Evolutionary conservation across 1,139 yeast species (phyloP).

Genomic region (Wickerhamomyces sp.): DNA sequence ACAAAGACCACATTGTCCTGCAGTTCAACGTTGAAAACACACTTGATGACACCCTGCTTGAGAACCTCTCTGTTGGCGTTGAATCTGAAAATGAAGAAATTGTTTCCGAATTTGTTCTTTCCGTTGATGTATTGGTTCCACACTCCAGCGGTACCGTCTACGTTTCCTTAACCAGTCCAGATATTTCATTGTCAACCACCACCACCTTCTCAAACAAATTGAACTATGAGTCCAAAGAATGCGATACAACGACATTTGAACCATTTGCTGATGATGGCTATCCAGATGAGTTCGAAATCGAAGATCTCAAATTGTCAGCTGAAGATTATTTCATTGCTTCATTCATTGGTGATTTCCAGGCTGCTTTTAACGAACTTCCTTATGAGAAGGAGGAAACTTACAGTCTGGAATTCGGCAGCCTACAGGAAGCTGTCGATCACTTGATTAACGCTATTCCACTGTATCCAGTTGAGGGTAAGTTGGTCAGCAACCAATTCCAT

Average conservation of each 20-base stretch:
- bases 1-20: conserved; percentile 68
- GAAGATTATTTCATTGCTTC: conserved; percentile 83
- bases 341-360: conserved; percentile 72
- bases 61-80: conserved; percentile 70
- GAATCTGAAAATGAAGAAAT: conserved; percentile 58
- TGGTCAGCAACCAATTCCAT: conserved; percentile 60
- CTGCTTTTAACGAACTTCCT: conserved; percentile 68
- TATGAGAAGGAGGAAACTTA: conserved; percentile 58
- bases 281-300: conserved; percentile 91
- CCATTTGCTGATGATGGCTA: conserved; percentile 80
- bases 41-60: conserved; percentile 68
- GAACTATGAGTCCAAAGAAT: conserved; percentile 74
- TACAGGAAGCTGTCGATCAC: conserved; percentile 45
- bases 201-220: conserved; percentile 60
- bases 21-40: conserved; percentile 88
- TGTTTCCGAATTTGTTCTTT: conserved; percentile 68
- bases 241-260: conserved; percentile 68
- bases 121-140: conserved; percentile 70
- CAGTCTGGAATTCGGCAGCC: conserved; percentile 39
- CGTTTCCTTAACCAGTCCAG: conserved; percentile 66
- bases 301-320: conserved; percentile 66
- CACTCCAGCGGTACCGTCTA: conserved; percentile 70
- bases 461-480: conserved; percentile 80
- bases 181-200: conserved; percentile 34
- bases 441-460: conserved; percentile 41